Conservation (phyloP, 169 alveolate species). For the Cyclospora cayetanensis region DNA sequence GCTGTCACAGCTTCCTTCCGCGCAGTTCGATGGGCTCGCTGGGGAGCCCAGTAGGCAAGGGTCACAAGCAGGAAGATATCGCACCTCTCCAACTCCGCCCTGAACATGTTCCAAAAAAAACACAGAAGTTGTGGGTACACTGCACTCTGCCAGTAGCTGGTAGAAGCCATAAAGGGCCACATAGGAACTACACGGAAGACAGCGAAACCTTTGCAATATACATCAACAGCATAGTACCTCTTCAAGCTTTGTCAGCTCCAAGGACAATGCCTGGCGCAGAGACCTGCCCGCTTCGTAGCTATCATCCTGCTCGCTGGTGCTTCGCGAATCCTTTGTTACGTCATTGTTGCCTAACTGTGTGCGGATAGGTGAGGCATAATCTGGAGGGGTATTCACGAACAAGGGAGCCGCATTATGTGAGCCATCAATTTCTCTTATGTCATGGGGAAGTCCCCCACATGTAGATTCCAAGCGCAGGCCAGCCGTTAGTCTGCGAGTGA, state of each 20-base stretch:
- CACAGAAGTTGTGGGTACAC: not conserved
- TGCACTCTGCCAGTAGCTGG: not conserved
- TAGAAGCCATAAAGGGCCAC: not conserved
- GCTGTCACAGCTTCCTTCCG: not conserved
- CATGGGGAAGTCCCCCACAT: not conserved
- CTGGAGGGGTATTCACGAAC: not conserved
- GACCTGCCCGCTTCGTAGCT: not conserved
- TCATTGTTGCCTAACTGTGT: not conserved
- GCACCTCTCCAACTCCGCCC: not conserved
- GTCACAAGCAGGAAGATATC: not conserved
- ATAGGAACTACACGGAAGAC: not conserved
- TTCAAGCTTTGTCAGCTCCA: not conserved
- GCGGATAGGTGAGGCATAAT: not conserved
- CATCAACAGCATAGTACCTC: not conserved
- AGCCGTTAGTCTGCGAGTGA: slow-evolving; percentile 11
- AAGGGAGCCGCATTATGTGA: slow-evolving; percentile 7
- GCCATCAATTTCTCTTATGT: not conserved
- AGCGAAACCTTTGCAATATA: not conserved
- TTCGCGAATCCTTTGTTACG: not conserved
- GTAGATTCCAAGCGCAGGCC: not conserved
- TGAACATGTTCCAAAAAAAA: not conserved
- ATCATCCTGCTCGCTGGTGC: slow-evolving; percentile 1
- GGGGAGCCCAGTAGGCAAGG: not conserved
- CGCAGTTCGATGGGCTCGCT: not conserved
- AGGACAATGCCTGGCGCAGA: slow-evolving; percentile 17